Evolutionary conservation across 129 eudicot species (phyloP), one percentile per base, ranked within the genome.

Genomic region (Pulicaria dysenterica): DNA sequence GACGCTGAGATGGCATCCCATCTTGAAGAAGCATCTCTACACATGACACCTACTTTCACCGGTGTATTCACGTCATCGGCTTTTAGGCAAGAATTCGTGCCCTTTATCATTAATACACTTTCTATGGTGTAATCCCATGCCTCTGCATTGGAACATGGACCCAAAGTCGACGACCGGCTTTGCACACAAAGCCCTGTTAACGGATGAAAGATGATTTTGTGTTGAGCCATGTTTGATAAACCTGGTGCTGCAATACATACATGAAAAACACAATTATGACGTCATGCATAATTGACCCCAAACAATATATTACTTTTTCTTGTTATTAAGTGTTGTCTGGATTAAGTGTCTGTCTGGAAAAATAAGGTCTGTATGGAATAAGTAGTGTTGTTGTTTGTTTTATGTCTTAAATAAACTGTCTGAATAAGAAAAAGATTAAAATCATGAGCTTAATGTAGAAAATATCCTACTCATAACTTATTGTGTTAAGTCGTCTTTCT

Each of bases 1-100:
- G 95, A 91, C 48, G 85, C 90, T 56, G 97, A 88, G 55, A 88
- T 82, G 14, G 80, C 71, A 36, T 91, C 88, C 97, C 95, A 88
- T 74, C 65, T 77, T 37, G 89, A 77, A 47, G 54, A 67, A 5
- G 24, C 17, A 3, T 49, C 36, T 12, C 37, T 56, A 70, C 91
- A 87, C 4, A 45, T 10, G 37, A 72, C 42, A 4, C 81, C 77
- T 9, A 87, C 74, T 60, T 67, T 83, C 60, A 85, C 81, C 0
- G 83, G 86, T 73, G 41, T 63, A 39, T 78, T 81, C 34, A 73
- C 1, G 47, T 53, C 59, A 5, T 71, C 77, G 14, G 89, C 91
- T 79, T 83, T 83, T 10, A 90, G 49, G 49, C 96, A 90, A 62
- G 76, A 79, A 51, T 78, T 68, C 34, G 89, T 83, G 48, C 88